Conservation (phyloP, 1,139 yeast genomes). For the Magnusiomyces tetraspermus region DNA sequence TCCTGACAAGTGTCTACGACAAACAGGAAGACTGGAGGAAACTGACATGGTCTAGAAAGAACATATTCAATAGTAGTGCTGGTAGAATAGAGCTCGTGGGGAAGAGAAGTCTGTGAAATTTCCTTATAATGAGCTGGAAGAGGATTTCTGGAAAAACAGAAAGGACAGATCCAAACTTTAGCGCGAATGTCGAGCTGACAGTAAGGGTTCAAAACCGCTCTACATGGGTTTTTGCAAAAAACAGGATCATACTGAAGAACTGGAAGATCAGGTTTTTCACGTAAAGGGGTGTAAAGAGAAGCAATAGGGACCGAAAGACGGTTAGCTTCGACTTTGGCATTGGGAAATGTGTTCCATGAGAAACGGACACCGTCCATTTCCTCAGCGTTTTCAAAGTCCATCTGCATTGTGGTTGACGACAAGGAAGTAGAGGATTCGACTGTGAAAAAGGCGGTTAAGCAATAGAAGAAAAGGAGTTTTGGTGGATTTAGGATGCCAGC, state of each 20-base stretch:
- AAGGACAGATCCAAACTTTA: constrained; percentile 83
- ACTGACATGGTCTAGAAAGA: constrained; percentile 75
- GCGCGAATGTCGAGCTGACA: constrained; percentile 68
- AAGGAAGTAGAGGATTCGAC: neutral
- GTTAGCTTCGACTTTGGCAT: constrained; percentile 81
- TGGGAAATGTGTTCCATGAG: constrained; percentile 86
- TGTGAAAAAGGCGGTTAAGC: neutral
- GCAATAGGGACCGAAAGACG: constrained; percentile 94
- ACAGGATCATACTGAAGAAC: constrained; percentile 86
- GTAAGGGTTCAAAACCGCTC: constrained; percentile 81
- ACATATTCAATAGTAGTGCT: constrained; percentile 90
- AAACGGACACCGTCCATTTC: constrained; percentile 84
- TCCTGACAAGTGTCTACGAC: constrained; percentile 94
- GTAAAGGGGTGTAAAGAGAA: constrained; percentile 85
- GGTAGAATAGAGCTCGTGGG: constrained; percentile 69
- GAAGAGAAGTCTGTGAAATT: constrained; percentile 72
- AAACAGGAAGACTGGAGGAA: constrained; percentile 88
- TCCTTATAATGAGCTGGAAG: constrained; percentile 86
- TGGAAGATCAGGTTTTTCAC: constrained; percentile 67
- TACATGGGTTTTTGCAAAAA: constrained; percentile 74
- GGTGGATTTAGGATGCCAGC: neutral
- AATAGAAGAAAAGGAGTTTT: neutral
- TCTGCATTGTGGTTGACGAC: neutral
- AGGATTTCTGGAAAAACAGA: constrained; percentile 75
- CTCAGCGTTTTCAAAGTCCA: constrained; percentile 76